A percentile compares a stretch with the other conserved stretches of the same genome.
Evolutionary conservation across 176 grass and related monocot genomes (phyloP).

Genomic region (Carex kokanica): DNA sequence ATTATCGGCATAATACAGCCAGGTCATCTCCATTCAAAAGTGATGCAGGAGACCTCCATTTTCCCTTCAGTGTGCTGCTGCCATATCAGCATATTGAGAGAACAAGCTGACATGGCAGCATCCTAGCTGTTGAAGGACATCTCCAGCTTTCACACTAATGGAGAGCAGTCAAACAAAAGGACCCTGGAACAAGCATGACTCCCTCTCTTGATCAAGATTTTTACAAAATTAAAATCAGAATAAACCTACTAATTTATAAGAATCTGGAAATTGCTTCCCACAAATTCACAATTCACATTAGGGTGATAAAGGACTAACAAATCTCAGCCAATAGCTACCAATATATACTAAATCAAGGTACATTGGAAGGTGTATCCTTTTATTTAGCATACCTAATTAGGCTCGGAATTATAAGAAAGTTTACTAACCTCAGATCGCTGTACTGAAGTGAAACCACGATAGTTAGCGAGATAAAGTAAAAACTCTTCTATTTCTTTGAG

Average conservation of each 20-base stretch:
- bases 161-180: not conserved
- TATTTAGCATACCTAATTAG: not conserved
- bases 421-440: slow-evolving; percentile 27
- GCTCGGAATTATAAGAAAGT: not conserved
- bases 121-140: not conserved
- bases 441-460: not conserved
- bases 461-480: not conserved
- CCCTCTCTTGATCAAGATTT: not conserved
- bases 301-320: slow-evolving; percentile 28
- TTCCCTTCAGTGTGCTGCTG: not conserved
- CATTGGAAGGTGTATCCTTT: slow-evolving; percentile 27
- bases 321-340: slow-evolving; percentile 23
- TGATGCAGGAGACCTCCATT: not conserved
- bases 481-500: slow-evolving; percentile 1
- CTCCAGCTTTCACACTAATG: not conserved
- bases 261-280: slow-evolving; percentile 33
- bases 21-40: not conserved
- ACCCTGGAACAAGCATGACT: not conserved
- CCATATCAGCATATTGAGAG: slow-evolving; percentile 16
- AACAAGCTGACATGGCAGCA: not conserved
- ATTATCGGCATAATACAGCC: not conserved
- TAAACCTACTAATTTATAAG: slow-evolving; percentile 26
- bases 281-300: slow-evolving; percentile 31
- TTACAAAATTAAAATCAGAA: slow-evolving; percentile 19
- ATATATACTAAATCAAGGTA: slow-evolving; percentile 37